Evolutionary conservation across 345 rosid genomes (phyloP).

Genomic region (Gossypium stocksii): DNA sequence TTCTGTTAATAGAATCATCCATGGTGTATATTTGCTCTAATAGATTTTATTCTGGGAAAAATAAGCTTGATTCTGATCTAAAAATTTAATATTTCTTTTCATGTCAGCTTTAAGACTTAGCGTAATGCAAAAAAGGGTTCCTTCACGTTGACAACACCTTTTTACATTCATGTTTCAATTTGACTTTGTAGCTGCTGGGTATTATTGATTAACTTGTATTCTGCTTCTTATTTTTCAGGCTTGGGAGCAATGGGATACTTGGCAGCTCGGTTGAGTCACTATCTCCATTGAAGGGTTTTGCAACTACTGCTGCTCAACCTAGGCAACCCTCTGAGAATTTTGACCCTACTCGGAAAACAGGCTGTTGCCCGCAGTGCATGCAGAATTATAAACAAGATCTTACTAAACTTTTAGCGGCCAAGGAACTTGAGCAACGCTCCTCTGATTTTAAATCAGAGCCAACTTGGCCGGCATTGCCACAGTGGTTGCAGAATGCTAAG

Average conservation of each 20-base stretch:
- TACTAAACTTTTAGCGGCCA: conserved; percentile 30
- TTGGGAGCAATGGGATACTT: conserved; percentile 51
- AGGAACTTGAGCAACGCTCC: conserved; percentile 39
- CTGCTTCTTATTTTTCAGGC: conserved; percentile 33
- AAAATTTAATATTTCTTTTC: background rate
- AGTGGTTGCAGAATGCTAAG: conserved; percentile 79
- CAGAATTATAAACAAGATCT: conserved; percentile 67
- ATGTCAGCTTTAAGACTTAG: conserved; percentile 5
- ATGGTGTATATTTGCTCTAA: background rate
- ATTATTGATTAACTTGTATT: background rate
- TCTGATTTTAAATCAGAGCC: conserved; percentile 47
- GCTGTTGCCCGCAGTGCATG: conserved; percentile 64
- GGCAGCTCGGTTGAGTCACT: conserved; percentile 52
- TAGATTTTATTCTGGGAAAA: conserved; percentile 18
- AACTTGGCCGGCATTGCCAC: conserved; percentile 43
- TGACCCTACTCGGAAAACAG: conserved; percentile 39
- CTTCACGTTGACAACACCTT: background rate
- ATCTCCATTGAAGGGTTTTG: conserved; percentile 51
- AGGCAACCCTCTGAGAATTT: conserved; percentile 42
- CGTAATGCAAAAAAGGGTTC: background rate
- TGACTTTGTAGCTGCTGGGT: background rate
- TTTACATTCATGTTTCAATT: background rate
- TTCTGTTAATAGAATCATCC: conserved; percentile 23
- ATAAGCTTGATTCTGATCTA: conserved; percentile 15
- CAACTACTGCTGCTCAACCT: conserved; percentile 29